These are phyloP conservation scores for Phalaenopsis equestris DNA, from an alignment of 106 monocot species.

Conservation along the genomic window DNA sequence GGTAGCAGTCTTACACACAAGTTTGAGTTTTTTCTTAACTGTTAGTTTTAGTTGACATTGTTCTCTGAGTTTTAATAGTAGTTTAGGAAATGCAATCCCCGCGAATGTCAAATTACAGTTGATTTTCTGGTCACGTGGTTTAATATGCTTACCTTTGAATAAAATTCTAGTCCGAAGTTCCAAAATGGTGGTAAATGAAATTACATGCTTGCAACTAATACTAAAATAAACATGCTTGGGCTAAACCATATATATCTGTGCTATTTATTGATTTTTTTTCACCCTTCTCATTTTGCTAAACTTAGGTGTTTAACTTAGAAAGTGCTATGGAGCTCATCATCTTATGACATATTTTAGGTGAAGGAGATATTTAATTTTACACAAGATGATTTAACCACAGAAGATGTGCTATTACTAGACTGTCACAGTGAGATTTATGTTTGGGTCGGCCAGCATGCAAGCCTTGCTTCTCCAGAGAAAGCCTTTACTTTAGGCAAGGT, in stretches of 20 bases:
- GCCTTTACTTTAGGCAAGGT: slow-evolving; percentile 5
- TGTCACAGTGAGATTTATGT: slow-evolving; percentile 12
- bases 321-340: background rate
- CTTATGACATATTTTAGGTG: slow-evolving; percentile 7
- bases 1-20: background rate
- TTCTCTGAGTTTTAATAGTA: too few species aligned
- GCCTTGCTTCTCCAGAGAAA: background rate
- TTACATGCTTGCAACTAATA: background rate
- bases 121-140: background rate
- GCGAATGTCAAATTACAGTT: background rate
- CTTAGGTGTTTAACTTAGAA: background rate
- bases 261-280: background rate
- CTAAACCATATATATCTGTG: background rate
- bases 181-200: background rate
- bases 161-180: background rate
- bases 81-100: background rate
- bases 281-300: background rate
- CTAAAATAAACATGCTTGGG: background rate
- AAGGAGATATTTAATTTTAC: slow-evolving; percentile 23
- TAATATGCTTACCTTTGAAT: background rate
- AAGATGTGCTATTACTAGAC: slow-evolving; percentile 8
- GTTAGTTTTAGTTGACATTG: background rate
- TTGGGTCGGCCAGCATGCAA: slow-evolving; percentile 9
- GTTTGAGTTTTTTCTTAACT: background rate
- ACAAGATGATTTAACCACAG: slow-evolving; percentile 20